Base-by-base conservation (phyloP, 441 rosid species). In the Adansonia gregorii region DNA sequence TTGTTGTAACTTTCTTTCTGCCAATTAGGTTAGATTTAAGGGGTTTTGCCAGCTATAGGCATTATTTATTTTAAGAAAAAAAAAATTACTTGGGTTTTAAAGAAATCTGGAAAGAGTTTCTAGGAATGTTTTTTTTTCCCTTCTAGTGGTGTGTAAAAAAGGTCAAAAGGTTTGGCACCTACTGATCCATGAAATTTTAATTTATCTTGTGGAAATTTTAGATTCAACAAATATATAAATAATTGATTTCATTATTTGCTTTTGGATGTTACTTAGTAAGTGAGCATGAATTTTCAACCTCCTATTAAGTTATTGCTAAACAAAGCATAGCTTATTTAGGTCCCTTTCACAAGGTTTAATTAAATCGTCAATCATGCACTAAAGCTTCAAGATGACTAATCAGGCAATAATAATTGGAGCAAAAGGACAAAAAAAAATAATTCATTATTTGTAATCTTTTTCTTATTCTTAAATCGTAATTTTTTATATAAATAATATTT, bases 21-120 rank as follows among this genome's bases (percentile, higher is more conserved):
- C 3, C 8, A 19, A 22, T 45, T 43, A 48, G 72, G 46, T 76
- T 83, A 75, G 73, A 82, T 78, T 56, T 49, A 84, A 68, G 52
- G 82, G 83, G 82, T n/a, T 59, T 74, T 76, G 85, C 81, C 88
- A 81, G 86, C 88, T 78, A 79, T 58, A 20, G 82, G 76, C 82
- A 66, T 69, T 75, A 60, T 74, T 75, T 76, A 67, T 70, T 67
- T 19, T 67, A 73, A 79, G 74, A 65, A 19, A 1, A 48, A 48
- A 66, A 67, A 67, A 58, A 14, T 5, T 24, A 54, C 68, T 78
- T 76, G 67, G 74, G 14, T 11, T 35, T 45, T 67, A 0, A 68
- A 60, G 20, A 51, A 9, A 59, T n/a, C 71, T 1, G 54, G 76
- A 56, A 70, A 51, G 14, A 64, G 76, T 87, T 69, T 80, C 76